These are phyloP conservation scores for Aulographum hederae DNA, from an alignment of 2,329 filamentous ascomycete genomes.

Conservation along the genomic window DNA sequence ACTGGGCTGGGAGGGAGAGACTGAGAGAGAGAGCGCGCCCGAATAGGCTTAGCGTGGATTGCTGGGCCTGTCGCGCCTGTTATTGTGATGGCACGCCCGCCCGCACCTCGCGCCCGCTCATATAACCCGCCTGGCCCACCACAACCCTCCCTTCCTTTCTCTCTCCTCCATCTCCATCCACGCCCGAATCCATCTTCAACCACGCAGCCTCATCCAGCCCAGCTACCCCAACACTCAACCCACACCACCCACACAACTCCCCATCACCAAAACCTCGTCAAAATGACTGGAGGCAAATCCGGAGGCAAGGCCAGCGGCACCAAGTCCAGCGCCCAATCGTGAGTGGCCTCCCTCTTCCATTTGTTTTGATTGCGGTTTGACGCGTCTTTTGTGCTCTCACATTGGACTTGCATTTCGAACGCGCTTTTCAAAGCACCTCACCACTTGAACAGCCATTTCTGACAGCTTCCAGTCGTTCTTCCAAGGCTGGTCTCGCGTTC, in stretches of 20 bases:
- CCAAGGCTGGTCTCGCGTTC: slow-evolving; percentile 98
- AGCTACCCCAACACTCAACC: slow-evolving; percentile 7
- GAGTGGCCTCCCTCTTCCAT: slow-evolving; percentile 29
- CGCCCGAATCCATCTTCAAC: slow-evolving; percentile 15
- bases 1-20: slow-evolving; percentile 3
- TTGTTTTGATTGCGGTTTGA: slow-evolving; percentile 1
- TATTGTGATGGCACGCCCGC: too few species aligned
- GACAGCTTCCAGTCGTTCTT: slow-evolving; percentile 67
- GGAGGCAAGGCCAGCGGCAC: slow-evolving; percentile 98
- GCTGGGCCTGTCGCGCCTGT: slow-evolving; percentile 2
- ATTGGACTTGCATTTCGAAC: too few species aligned
- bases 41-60: too few species aligned
- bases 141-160: slow-evolving; percentile 14
- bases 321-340: slow-evolving; percentile 96
- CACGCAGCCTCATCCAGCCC: slow-evolving; percentile 11
- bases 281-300: slow-evolving; percentile 99
- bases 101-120: slow-evolving; percentile 15
- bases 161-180: slow-evolving; percentile 17
- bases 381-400: slow-evolving; percentile 2
- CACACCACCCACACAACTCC: slow-evolving; percentile 8
- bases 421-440: slow-evolving; percentile 6
- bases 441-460: slow-evolving; percentile 13
- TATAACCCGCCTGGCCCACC: slow-evolving; percentile 17
- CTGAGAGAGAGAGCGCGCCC: too few species aligned
- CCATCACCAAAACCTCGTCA: slow-evolving; percentile 34